Evolutionary conservation across 2,329 filamentous ascomycete genomes (phyloP).

Genomic region (Xylaria sp.): DNA sequence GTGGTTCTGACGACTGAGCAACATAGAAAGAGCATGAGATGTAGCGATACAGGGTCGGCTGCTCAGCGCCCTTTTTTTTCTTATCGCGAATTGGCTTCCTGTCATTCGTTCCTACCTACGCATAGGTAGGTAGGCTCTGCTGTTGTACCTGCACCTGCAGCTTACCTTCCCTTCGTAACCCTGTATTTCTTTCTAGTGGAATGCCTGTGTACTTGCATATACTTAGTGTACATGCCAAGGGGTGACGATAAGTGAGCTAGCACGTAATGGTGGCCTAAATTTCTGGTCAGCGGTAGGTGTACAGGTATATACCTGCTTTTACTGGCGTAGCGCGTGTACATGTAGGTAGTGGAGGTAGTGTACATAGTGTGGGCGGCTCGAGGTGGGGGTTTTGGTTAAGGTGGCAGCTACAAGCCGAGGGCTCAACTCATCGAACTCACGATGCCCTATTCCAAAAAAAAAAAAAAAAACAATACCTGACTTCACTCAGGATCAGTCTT

Average conservation of each 20-base stretch:
- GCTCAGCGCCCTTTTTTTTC: background rate
- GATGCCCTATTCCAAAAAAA: too few relatives aligned
- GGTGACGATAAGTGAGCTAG: background rate
- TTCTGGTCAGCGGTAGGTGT: too few relatives aligned
- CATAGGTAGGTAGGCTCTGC: too few relatives aligned
- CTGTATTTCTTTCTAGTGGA: background rate
- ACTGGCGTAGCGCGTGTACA: background rate
- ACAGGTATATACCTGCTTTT: too few relatives aligned
- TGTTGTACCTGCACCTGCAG: background rate
- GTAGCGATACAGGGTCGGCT: constrained; percentile 3
- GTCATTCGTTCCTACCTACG: constrained; percentile 8
- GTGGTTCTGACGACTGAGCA: background rate
- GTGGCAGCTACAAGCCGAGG: background rate
- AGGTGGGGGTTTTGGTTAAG: background rate
- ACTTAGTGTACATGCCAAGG: background rate
- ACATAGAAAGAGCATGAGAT: background rate
- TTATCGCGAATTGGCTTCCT: constrained; percentile 24
- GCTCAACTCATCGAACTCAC: too few relatives aligned
- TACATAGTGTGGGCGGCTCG: background rate
- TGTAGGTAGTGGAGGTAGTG: background rate
- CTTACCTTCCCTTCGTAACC: background rate
- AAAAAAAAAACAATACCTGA: too few relatives aligned
- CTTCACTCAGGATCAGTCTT: too few relatives aligned
- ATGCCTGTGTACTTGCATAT: background rate
- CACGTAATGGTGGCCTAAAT: too few relatives aligned